Conservation (phyloP, 805 yeast genomes). For the Yarrowia keelungensis region DNA sequence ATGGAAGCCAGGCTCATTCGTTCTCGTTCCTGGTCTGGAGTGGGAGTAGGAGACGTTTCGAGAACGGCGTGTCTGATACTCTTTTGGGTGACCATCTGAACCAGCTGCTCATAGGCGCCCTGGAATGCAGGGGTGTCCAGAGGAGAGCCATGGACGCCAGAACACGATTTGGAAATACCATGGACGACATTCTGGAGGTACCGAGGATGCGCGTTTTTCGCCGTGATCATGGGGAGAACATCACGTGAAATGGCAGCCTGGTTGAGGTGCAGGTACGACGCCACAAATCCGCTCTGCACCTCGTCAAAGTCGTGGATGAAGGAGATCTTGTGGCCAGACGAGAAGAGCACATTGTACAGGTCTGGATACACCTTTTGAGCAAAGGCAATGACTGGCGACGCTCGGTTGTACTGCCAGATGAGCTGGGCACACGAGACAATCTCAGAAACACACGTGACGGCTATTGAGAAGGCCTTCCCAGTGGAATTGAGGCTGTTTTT, state of each 20-base stretch:
- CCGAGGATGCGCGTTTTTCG: conserved; percentile 17
- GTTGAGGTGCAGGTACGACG: conserved; percentile 23
- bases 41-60: background rate
- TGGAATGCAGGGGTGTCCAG: conserved; percentile 12
- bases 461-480: conserved; percentile 28
- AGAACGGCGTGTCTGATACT: conserved; percentile 15
- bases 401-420: conserved; percentile 27
- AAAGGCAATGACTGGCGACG: conserved; percentile 7
- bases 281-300: conserved; percentile 25
- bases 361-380: conserved; percentile 31
- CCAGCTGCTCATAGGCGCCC: conserved; percentile 16
- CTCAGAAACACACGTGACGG: conserved; percentile 33
- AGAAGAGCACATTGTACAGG: conserved; percentile 19
- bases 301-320: conserved; percentile 27
- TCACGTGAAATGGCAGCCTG: conserved; percentile 15
- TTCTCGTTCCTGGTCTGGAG: conserved; percentile 30
- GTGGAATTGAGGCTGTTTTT: conserved; percentile 31
- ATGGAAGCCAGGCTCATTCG: conserved; percentile 9
- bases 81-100: conserved; percentile 25
- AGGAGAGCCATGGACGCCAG: conserved; percentile 27
- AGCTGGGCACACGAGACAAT: conserved; percentile 37
- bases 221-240: conserved; percentile 15
- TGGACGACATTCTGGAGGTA: conserved; percentile 29
- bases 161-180: conserved; percentile 27
- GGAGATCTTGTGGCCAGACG: conserved; percentile 23